phyloP scores from a whole-genome alignment of 306 rosid species.

The Trichosanthes cucumerina region DNA sequence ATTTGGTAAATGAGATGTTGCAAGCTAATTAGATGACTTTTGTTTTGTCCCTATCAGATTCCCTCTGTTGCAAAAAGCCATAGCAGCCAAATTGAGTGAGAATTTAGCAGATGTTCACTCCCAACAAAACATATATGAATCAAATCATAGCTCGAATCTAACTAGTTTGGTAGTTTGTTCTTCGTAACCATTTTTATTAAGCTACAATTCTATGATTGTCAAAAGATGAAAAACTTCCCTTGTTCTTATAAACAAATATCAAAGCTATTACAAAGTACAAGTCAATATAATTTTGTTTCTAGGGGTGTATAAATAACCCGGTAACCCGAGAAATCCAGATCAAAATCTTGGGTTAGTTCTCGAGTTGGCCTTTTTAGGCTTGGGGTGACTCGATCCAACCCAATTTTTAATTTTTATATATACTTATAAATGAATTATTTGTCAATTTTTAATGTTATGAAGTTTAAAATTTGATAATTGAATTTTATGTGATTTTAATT shows the following conservation, averaged over 20 bases:
- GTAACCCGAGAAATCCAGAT: no score
- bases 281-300: not conserved
- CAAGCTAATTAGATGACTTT: not conserved
- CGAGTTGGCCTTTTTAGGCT: no score
- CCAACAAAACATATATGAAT: not conserved
- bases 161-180: not conserved
- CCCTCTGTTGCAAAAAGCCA: not conserved
- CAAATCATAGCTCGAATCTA: not conserved
- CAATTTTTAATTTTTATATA: no score
- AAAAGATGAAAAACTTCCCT: no score
- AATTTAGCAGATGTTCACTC: not conserved
- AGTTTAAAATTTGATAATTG: no score
- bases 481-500: no score
- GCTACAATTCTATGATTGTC: not conserved
- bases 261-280: not conserved
- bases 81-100: not conserved
- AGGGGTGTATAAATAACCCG: no score
- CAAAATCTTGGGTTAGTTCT: no score
- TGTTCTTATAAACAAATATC: not conserved
- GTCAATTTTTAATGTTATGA: no score
- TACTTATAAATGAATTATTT: no score
- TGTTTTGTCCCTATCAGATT: not conserved
- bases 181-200: not conserved
- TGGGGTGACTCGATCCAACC: no score
- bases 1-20: not conserved